Evolutionary conservation across 306 rosid genomes (phyloP).

Genomic region (Ochetophila trinervis): DNA sequence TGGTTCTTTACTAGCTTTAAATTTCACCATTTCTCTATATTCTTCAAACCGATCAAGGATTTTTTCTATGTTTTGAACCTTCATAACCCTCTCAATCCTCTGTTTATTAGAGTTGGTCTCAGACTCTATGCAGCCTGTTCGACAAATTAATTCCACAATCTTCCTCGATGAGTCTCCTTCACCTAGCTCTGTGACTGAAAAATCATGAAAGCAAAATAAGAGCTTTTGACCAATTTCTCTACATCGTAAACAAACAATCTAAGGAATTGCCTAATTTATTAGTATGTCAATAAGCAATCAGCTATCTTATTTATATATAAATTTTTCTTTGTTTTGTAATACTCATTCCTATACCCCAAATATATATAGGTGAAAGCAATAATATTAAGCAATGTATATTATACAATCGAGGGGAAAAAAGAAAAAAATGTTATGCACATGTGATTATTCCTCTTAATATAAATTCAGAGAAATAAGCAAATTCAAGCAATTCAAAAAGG

Average conservation of each 20-base stretch:
- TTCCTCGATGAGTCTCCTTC: slow-evolving; percentile 44
- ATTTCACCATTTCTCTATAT: slow-evolving; percentile 50
- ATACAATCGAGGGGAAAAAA: too few species aligned
- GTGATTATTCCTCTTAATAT: too few species aligned
- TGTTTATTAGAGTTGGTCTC: slow-evolving; percentile 4
- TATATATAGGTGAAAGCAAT: too few species aligned
- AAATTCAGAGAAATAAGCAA: too few species aligned
- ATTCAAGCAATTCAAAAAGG: too few species aligned
- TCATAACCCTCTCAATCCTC: slow-evolving; percentile 47
- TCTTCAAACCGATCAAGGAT: slow-evolving; percentile 50
- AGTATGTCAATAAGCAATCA: too few species aligned
- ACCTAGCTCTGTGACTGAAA: slow-evolving; percentile 41
- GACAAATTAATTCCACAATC: slow-evolving; percentile 55
- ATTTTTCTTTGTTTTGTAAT: too few species aligned
- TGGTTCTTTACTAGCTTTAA: slow-evolving; percentile 30
- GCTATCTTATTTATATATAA: too few species aligned
- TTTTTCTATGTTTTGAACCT: slow-evolving; percentile 40
- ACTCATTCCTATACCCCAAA: too few species aligned
- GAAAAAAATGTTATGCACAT: too few species aligned
- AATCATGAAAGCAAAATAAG: background rate
- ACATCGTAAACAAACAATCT: background rate
- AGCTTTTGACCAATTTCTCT: background rate
- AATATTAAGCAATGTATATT: too few species aligned
- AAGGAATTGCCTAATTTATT: background rate
- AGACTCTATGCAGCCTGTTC: slow-evolving; percentile 26